A percentile compares a stretch with the other conserved stretches of the same genome.
phyloP scores from a whole-genome alignment of 176 grass and related monocot genomes.

The Musa beccarii region DNA sequence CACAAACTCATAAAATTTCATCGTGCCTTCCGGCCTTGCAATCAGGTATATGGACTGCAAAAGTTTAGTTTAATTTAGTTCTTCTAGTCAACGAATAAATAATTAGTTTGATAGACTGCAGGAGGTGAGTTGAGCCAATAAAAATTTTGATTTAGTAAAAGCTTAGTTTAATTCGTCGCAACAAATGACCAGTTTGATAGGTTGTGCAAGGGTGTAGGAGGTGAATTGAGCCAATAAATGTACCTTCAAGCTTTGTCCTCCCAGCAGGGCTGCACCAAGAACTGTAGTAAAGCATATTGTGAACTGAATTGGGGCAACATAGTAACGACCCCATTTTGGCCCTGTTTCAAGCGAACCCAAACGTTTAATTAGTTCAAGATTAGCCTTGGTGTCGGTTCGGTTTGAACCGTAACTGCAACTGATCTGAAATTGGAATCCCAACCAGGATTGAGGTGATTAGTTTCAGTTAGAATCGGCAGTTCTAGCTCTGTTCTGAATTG shows the following conservation, averaged over 20 bases:
- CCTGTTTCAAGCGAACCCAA: no score
- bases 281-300: conserved; percentile 2
- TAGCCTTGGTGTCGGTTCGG: no score
- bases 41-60: conserved; percentile 75
- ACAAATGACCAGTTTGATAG: not conserved
- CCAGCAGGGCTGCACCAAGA: not conserved
- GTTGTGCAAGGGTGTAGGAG: not conserved
- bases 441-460: no score
- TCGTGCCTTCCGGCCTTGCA: conserved; percentile 44
- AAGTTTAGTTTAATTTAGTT: not conserved
- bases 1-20: conserved; percentile 78
- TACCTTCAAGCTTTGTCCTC: conserved; percentile 12
- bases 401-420: no score
- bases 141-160: conserved; percentile 2
- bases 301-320: not conserved
- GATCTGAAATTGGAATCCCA: no score
- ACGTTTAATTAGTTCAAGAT: no score
- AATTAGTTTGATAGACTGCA: not conserved
- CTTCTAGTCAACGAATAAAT: not conserved
- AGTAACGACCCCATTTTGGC: not conserved
- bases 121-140: not conserved
- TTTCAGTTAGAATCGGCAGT: no score
- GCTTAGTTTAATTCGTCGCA: no score
- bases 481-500: no score
- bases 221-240: not conserved